Evolutionary conservation across 371 early-diverging fungal species (phyloP).

Genomic region (Catenaria anguillulae): DNA sequence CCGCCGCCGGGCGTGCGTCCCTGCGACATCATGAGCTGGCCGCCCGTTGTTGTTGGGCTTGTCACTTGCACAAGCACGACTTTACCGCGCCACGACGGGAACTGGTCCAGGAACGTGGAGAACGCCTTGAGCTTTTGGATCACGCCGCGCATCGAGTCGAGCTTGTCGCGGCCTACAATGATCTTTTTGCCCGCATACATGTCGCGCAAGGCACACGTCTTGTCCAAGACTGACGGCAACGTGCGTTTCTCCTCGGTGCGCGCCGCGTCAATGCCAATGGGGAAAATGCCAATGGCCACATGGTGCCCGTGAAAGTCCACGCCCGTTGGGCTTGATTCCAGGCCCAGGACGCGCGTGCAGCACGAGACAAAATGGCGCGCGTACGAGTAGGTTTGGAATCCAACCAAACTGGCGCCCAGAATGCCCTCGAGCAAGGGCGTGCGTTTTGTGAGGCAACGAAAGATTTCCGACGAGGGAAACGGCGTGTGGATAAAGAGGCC

Average conservation of each 20-base stretch:
- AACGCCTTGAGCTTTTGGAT: slow-evolving; percentile 90
- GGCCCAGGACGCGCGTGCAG: slow-evolving; percentile 14
- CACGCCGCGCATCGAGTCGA: slow-evolving; percentile 97
- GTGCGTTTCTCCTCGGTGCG: slow-evolving; percentile 16
- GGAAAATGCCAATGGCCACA: slow-evolving; percentile 76
- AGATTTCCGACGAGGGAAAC: slow-evolving; percentile 86
- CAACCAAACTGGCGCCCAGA: slow-evolving; percentile 80
- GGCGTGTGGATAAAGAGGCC: slow-evolving; percentile 97
- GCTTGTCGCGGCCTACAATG: slow-evolving; percentile 93
- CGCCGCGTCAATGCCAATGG: slow-evolving; percentile 89
- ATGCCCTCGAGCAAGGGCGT: slow-evolving; percentile 83
- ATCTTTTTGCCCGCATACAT: slow-evolving; percentile 87
- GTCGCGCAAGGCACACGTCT: slow-evolving; percentile 60
- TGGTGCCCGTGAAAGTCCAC: slow-evolving; percentile 57
- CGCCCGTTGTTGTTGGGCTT: slow-evolving; percentile 25
- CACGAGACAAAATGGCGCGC: slow-evolving; percentile 21
- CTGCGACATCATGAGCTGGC: slow-evolving; percentile 10
- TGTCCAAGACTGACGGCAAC: slow-evolving; percentile 35
- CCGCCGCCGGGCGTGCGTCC: background rate
- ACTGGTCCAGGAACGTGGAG: slow-evolving; percentile 73
- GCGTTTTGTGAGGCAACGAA: slow-evolving; percentile 79
- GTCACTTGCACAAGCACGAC: slow-evolving; percentile 79
- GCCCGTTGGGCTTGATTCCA: slow-evolving; percentile 40
- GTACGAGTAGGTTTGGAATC: slow-evolving; percentile 53
- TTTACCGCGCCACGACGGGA: slow-evolving; percentile 69